Evolutionary conservation across 345 rosid species (phyloP).

Genomic region (Pistacia vera): DNA sequence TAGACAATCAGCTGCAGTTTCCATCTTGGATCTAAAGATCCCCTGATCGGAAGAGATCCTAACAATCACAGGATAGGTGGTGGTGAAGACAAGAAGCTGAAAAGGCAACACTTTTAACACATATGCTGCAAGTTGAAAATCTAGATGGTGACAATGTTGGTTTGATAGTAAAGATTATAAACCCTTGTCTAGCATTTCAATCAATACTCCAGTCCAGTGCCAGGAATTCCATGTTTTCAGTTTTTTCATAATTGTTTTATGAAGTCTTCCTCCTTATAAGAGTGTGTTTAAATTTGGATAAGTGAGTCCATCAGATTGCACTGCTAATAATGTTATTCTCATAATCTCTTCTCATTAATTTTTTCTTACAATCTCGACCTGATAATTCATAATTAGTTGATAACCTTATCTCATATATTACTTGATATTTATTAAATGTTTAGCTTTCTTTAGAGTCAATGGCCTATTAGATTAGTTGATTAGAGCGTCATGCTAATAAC

Average conservation of each 20-base stretch:
- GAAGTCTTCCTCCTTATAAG: neutral
- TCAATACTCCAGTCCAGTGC: neutral
- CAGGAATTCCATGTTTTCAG: neutral
- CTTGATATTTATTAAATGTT: neutral
- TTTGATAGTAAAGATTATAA: neutral
- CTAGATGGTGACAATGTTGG: neutral
- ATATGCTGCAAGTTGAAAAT: neutral
- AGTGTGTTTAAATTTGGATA: too few species aligned
- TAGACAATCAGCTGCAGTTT: neutral
- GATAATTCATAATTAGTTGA: too few species aligned
- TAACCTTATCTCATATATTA: neutral
- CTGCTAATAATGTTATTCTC: too few species aligned
- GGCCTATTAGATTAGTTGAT: slow-evolving; percentile 85
- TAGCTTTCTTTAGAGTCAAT: neutral
- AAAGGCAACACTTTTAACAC: neutral
- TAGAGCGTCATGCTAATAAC: slow-evolving; percentile 98
- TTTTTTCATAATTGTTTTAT: neutral
- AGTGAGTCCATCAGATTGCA: too few species aligned
- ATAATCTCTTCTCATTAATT: too few species aligned
- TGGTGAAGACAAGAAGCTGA: neutral
- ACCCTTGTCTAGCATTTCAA: neutral
- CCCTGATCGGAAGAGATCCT: neutral
- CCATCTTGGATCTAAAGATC: neutral
- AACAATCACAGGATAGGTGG: neutral
- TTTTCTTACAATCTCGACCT: too few species aligned